phyloP scores from a whole-genome alignment of 345 rosid genomes.

The Linum lewisii region DNA sequence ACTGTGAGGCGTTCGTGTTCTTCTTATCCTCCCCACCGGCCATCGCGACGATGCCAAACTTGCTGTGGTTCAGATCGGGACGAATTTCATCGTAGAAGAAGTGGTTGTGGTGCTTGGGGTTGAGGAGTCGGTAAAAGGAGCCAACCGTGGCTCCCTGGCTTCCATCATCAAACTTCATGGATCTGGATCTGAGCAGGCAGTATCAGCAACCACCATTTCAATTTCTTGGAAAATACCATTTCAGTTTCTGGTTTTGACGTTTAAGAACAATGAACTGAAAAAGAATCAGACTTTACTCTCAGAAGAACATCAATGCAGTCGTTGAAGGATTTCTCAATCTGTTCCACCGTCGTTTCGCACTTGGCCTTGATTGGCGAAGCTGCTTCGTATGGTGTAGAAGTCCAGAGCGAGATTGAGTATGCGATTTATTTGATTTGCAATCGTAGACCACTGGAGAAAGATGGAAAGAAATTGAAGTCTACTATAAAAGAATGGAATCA shows the following conservation, averaged over 20 bases:
- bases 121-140: constrained; percentile 40
- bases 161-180: too few species aligned
- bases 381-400: constrained; percentile 81
- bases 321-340: constrained; percentile 78
- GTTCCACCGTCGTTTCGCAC: constrained; percentile 75
- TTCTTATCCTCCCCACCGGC: constrained; percentile 89
- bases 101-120: constrained; percentile 44
- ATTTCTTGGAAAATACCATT: too few species aligned
- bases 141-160: constrained; percentile 88
- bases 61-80: constrained; percentile 75
- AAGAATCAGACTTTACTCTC: constrained; percentile 39
- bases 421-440: constrained; percentile 82
- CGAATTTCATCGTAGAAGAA: constrained; percentile 81
- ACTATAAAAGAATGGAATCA: not conserved
- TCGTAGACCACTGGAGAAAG: constrained; percentile 70
- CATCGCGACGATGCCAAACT: constrained; percentile 86
- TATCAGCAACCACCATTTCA: too few species aligned
- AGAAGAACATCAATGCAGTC: constrained; percentile 92
- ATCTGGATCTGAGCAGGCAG: too few species aligned
- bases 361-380: constrained; percentile 62
- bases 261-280: not conserved
- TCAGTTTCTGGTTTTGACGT: not conserved
- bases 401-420: constrained; percentile 86
- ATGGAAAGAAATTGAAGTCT: constrained; percentile 13
- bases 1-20: constrained; percentile 98